Base-by-base conservation (phyloP, 805 yeast genomes). In the Saturnispora kantuleensis region DNA sequence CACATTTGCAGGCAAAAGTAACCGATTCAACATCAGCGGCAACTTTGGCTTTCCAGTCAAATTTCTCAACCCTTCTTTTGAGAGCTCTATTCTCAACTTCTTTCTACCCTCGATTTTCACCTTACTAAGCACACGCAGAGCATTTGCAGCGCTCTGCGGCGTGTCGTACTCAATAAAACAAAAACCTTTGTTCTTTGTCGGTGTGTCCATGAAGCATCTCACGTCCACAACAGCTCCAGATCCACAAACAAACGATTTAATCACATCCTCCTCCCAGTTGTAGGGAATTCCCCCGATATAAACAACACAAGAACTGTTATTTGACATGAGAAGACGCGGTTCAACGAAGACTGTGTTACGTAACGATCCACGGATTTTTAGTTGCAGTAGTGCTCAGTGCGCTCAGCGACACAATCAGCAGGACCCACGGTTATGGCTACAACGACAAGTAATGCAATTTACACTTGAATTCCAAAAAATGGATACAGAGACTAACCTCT, bases 181-280 rank as follows among this genome's bases (percentile, higher is more conserved):
- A 52, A 72, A 80, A n/a, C 84, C 84, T 55, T 79, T 79, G 54
- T 77, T 75, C 49, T 74, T 73, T 10, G 79, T 77, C 10, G 72
- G 73, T 55, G 69, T 67, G 56, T 77, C 77, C 69, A 68, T 70
- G 63, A 81, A 70, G 61, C 81, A 60, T 52, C 85, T 70, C 8
- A 82, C 81, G 50, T 79, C 85, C 12, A 79, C 77, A 21, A 84
- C 75, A 3, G 75, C 73, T 1, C 93, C 93, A 9, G 84, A 70
- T 1, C 89, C 89, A 44, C 84, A 79, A 18, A 82, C 79, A 10
- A 83, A 74, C 28, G 79, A 74, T 43, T 77, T 74, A 31, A 83
- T 66, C 12, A 71, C 74, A 41, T 74, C 75, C 45, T 74, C 79
- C 49, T 71, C 78, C 93, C 93, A 84, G 49, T 79, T 80, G 51